Evolutionary conservation across 2,329 filamentous ascomycete genomes (phyloP), one percentile per base, ranked within the genome.

Genomic region (Niveomyces coronatus): DNA sequence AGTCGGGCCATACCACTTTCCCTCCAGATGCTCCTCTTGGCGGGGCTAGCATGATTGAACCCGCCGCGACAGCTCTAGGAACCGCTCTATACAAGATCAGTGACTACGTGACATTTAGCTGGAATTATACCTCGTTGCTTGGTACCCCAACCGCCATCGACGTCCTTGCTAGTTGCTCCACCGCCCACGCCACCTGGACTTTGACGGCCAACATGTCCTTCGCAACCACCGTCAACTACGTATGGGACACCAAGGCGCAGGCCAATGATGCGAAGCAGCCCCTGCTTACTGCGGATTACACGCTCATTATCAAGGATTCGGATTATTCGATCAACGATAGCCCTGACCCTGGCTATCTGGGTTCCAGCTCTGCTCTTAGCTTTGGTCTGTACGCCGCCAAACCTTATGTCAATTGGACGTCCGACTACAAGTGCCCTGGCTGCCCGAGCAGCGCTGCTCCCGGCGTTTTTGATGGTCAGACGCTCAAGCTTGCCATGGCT

Each of bases 111-210:
- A 79, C 74, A 11, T 76, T 72, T 56, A 67, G 59, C 32, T 82
- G 76, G 75, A 80, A 80, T 58, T 81, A 79, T 61, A 81, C 77
- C 4, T 69, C 68, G 31, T 55, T 82, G 20, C 62, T 66, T 39
- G 73, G 61, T 18, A 70, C 64, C 1, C 77, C 77, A 2, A 75
- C 71, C 3, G 76, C 74, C 28, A 52, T 82, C 41, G 74, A 81
- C 45, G 62, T 81, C 11, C 54, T 78, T 41, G 63, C 75, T 23
- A 73, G 70, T 46, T 76, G 71, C 61, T 68, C 68, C 28, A 54
- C 54, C 7, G 70, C 65, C 31, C 56, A 62, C 15, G 62, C 65
- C 43, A 69, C 74, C 3, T 80, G 71, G 62, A 80, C 76, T 13
- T 61, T 82, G 31, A 76, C 76, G 3, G 61, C 65, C 52, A 81